phyloP scores from a whole-genome alignment of 352 stramenopile species.

The Elongisporangium undulatum region DNA sequence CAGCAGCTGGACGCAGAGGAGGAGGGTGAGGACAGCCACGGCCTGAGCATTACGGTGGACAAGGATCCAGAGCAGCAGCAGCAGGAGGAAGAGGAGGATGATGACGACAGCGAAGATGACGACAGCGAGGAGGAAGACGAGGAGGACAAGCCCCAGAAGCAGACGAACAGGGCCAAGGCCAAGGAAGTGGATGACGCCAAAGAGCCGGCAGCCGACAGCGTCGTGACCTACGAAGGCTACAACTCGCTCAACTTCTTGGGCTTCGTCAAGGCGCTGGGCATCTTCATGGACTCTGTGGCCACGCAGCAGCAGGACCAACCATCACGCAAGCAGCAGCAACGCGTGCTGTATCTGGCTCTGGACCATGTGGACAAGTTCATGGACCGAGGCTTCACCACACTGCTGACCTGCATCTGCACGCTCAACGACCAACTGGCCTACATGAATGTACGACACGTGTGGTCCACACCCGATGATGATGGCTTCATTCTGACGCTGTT shows the following conservation, averaged over 20 bases:
- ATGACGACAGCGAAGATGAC: slow-evolving; percentile 2
- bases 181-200: slow-evolving; percentile 1
- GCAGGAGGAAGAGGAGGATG: slow-evolving; percentile 5
- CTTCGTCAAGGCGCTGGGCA: slow-evolving; percentile 60
- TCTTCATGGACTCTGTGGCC: slow-evolving; percentile 32
- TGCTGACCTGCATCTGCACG: slow-evolving; percentile 62
- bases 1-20: slow-evolving; percentile 6
- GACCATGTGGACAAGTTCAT: slow-evolving; percentile 70
- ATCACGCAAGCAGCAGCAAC: slow-evolving; percentile 1
- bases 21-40: slow-evolving; percentile 4
- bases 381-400: slow-evolving; percentile 38
- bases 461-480: background rate
- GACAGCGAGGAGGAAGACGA: background rate
- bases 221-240: slow-evolving; percentile 25
- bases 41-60: slow-evolving; percentile 8
- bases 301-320: background rate
- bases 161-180: slow-evolving; percentile 3
- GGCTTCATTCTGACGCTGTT: slow-evolving; percentile 5
- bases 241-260: slow-evolving; percentile 63
- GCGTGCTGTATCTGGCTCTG: slow-evolving; percentile 53
- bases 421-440: slow-evolving; percentile 68
- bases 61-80: background rate
- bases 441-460: slow-evolving; percentile 34
- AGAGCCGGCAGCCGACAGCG: background rate
- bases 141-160: background rate